Conservation (phyloP, 768 basidiomycete species). For the Mycena belliarum region DNA sequence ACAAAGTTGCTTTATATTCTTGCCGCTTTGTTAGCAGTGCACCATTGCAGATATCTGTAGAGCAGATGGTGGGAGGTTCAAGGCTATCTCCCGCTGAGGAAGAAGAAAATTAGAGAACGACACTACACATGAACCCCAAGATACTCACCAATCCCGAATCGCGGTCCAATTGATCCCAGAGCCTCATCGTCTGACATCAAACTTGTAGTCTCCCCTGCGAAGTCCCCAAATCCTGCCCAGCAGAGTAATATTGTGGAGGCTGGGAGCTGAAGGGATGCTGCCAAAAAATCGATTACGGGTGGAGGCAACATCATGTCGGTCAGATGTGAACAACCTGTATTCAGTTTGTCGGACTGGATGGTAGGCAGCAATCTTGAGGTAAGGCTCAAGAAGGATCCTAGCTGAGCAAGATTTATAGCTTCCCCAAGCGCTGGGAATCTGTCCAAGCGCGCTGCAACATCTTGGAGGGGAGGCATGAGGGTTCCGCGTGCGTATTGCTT, state of each 20-base stretch:
- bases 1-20: neutral
- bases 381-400: neutral
- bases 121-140: neutral
- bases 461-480: neutral
- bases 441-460: neutral
- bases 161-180: neutral
- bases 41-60: neutral
- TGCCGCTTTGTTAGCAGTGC: neutral
- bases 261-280: neutral
- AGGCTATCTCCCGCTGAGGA: neutral
- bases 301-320: neutral
- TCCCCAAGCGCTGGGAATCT: neutral
- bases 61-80: neutral
- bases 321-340: neutral
- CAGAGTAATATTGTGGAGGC: neutral
- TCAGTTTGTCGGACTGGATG: neutral
- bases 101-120: neutral
- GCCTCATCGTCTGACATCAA: neutral
- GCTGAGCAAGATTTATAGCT: neutral
- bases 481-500: too few relatives aligned
- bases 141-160: neutral
- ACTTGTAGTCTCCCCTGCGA: neutral
- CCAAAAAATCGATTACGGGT: neutral
- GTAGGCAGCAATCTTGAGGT: neutral
- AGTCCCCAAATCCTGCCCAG: slow-evolving; percentile 3